Percentiles rank a stretch among this genome's conserved stretches.
Conservation (phyloP, 768 basidiomycete species). For the Arthromyces matolae region DNA sequence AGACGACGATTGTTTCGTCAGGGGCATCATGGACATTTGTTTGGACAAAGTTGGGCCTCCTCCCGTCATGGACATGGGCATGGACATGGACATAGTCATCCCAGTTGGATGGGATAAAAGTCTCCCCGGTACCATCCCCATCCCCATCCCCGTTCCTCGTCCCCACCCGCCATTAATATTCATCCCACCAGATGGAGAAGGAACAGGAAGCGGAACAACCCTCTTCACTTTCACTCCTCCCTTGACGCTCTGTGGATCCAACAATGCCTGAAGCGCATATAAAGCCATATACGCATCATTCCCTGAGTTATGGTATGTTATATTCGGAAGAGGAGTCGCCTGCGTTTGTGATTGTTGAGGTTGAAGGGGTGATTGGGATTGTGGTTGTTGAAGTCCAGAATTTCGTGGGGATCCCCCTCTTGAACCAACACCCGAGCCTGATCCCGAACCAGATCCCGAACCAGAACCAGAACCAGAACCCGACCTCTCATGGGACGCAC, state of each 20-base stretch:
- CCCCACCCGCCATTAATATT: not conserved
- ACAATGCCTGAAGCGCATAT: conserved; percentile 63
- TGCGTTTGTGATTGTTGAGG: conserved; percentile 8
- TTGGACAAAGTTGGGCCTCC: too few relatives aligned
- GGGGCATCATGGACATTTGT: too few relatives aligned
- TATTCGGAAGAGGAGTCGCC: conserved; percentile 30
- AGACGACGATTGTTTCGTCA: too few relatives aligned
- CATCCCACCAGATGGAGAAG: not conserved
- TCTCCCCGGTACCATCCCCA: not conserved
- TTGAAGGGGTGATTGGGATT: conserved; percentile 4
- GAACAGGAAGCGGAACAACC: too few relatives aligned
- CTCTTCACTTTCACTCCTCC: conserved; percentile 1
- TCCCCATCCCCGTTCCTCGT: not conserved
- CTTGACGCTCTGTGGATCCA: conserved; percentile 47
- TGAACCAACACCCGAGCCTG: too few relatives aligned
- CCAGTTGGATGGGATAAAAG: not conserved
- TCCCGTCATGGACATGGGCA: not conserved
- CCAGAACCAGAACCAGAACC: too few relatives aligned
- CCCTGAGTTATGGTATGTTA: conserved; percentile 66
- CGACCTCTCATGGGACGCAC: too few relatives aligned
- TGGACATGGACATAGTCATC: not conserved
- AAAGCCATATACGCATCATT: conserved; percentile 75
- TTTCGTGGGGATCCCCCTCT: too few relatives aligned
- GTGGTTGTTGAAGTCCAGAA: conserved; percentile 58
- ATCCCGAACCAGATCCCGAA: too few relatives aligned